Percentiles rank a stretch among this genome's conserved stretches.
Conservation (phyloP, 1,139 yeast species). For the Geotrichum cucujoidarum region DNA sequence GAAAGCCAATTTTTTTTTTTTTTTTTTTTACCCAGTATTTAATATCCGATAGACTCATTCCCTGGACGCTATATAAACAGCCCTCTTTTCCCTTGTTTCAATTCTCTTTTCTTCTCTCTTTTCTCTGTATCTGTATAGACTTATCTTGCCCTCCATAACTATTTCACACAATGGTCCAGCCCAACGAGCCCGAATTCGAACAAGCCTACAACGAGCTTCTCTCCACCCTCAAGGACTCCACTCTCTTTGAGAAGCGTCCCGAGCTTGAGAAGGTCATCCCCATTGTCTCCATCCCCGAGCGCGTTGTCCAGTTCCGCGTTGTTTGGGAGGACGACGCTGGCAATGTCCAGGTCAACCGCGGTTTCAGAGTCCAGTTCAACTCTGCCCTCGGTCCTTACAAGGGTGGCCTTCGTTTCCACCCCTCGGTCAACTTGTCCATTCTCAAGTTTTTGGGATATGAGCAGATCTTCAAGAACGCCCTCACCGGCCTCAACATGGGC, state of each 20-base stretch:
- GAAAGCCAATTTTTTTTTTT: no score
- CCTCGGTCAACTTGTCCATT: slow-evolving; percentile 90
- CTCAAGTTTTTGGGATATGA: slow-evolving; percentile 96
- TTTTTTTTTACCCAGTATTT: no score
- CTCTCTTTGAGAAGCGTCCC: slow-evolving; percentile 84
- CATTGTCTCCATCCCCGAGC: slow-evolving; percentile 91
- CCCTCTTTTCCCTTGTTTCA: neutral
- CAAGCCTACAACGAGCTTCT: slow-evolving; percentile 96
- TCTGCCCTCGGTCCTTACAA: slow-evolving; percentile 98
- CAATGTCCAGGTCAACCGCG: slow-evolving; percentile 87
- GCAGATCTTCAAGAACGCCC: slow-evolving; percentile 96
- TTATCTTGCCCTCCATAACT: neutral
- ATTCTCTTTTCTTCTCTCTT: neutral
- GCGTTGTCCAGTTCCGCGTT: slow-evolving; percentile 94
- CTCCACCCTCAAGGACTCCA: slow-evolving; percentile 83
- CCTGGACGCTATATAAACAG: neutral
- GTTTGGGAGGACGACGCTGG: slow-evolving; percentile 97
- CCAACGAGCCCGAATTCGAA: slow-evolving; percentile 94
- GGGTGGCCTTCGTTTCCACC: slow-evolving; percentile 98
- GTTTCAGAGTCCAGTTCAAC: slow-evolving; percentile 97
- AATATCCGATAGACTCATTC: no score
- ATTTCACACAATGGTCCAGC: slow-evolving; percentile 47
- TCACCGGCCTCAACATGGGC: slow-evolving; percentile 96
- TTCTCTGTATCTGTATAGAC: neutral
- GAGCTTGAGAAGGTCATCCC: slow-evolving; percentile 85